Conservation (phyloP, 208 protist species). For the Wallacemonas sp. region DNA sequence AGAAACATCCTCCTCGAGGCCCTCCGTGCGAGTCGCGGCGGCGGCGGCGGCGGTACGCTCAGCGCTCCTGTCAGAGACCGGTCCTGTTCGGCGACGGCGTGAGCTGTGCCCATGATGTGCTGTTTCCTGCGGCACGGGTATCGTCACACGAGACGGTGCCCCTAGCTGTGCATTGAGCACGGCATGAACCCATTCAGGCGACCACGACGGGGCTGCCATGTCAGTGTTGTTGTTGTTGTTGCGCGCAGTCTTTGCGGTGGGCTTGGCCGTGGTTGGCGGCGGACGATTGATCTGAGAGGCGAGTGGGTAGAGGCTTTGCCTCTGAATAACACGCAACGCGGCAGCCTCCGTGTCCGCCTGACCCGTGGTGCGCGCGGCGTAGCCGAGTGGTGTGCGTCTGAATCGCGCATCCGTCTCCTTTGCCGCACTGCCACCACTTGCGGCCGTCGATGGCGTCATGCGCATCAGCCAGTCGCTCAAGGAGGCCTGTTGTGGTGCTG, state of each 20-base stretch:
- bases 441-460: neutral
- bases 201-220: too few species aligned
- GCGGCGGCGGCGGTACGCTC: neutral
- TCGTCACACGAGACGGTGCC: neutral
- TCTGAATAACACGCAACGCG: neutral
- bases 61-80: too few species aligned
- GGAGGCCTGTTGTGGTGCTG: too few species aligned
- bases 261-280: too few species aligned
- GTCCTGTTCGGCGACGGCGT: too few species aligned
- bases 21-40: too few species aligned
- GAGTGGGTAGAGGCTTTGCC: neutral
- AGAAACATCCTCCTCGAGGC: too few species aligned
- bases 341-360: neutral
- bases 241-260: too few species aligned
- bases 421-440: too few species aligned
- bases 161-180: neutral
- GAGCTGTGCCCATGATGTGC: too few species aligned
- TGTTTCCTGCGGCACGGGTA: neutral
- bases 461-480: slow-evolving; percentile 11
- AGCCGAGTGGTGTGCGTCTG: neutral
- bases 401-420: neutral
- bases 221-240: too few species aligned
- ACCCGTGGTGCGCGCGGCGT: neutral
- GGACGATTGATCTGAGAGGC: too few species aligned
- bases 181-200: neutral